Conservation (phyloP, 805 yeast genomes). For the Kluyveromyces aestuarii region DNA sequence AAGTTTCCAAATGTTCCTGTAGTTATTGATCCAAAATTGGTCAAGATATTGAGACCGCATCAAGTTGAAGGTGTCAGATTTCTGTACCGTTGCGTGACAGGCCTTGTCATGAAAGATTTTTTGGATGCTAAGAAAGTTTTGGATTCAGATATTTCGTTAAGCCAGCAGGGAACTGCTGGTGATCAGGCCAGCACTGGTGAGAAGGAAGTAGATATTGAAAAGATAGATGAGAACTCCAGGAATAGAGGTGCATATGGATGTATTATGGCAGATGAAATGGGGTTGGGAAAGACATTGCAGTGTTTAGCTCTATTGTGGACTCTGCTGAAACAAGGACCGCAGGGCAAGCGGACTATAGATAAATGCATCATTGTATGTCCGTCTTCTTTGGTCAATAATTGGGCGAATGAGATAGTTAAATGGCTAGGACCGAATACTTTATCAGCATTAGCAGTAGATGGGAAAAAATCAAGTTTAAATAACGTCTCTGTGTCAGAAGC, state of each 20-base stretch:
- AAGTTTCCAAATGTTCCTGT: slow-evolving; percentile 85
- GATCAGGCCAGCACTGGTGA: slow-evolving; percentile 1
- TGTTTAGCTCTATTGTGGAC: slow-evolving; percentile 93
- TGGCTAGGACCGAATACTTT: slow-evolving; percentile 93
- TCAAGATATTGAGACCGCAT: slow-evolving; percentile 86
- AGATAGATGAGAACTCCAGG: slow-evolving; percentile 19
- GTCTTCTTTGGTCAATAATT: slow-evolving; percentile 82
- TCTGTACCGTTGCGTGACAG: slow-evolving; percentile 83
- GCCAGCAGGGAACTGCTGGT: neutral
- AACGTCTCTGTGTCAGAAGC: slow-evolving; percentile 65
- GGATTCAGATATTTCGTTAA: neutral
- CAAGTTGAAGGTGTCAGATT: slow-evolving; percentile 94
- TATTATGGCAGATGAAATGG: slow-evolving; percentile 98
- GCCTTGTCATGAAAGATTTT: slow-evolving; percentile 44
- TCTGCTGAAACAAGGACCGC: slow-evolving; percentile 76
- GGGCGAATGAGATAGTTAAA: slow-evolving; percentile 94
- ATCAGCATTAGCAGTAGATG: slow-evolving; percentile 86
- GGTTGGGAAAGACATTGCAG: slow-evolving; percentile 83
- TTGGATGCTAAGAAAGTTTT: slow-evolving; percentile 14
- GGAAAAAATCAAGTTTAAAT: slow-evolving; percentile 51
- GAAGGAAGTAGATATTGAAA: neutral
- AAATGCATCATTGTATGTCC: slow-evolving; percentile 94
- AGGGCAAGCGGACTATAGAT: slow-evolving; percentile 68
- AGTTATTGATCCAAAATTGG: slow-evolving; percentile 82
- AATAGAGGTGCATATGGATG: slow-evolving; percentile 82